Percentiles rank a stretch among this genome's conserved stretches.
Conservation (phyloP, 495 filamentous ascomycete species). For the Friedmanniomyces simplex region DNA sequence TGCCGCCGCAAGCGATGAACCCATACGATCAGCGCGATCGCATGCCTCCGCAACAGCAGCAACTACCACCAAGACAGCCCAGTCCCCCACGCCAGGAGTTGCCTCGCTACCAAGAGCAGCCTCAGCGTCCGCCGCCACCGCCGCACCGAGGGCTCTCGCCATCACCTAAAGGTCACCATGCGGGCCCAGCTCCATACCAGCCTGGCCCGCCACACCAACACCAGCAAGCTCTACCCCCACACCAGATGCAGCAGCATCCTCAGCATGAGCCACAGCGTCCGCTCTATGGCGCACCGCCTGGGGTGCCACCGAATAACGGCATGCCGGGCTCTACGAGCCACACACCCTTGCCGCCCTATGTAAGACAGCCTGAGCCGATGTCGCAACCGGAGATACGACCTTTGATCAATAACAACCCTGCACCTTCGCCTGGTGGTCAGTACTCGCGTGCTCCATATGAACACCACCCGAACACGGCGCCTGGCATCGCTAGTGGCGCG, state of each 20-base stretch:
- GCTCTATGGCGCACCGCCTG: slow-evolving; percentile 18
- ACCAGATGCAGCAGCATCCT: slow-evolving; percentile 2
- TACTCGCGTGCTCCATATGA: slow-evolving; percentile 73
- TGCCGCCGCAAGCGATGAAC: slow-evolving; percentile 54
- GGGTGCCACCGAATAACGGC: slow-evolving; percentile 46
- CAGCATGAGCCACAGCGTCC: slow-evolving; percentile 15
- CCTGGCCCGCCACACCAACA: slow-evolving; percentile 53
- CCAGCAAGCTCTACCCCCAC: slow-evolving; percentile 32
- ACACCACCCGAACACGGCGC: slow-evolving; percentile 57
- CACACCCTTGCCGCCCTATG: slow-evolving; percentile 43
- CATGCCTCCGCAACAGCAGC: slow-evolving; percentile 45
- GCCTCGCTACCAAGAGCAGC: slow-evolving; percentile 53
- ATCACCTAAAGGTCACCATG: slow-evolving; percentile 50
- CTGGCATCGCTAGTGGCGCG: slow-evolving; percentile 63
- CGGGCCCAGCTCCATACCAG: slow-evolving; percentile 52
- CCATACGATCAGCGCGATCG: slow-evolving; percentile 70
- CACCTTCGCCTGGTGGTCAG: slow-evolving; percentile 69
- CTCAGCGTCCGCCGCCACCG: slow-evolving; percentile 46
- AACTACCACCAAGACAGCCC: slow-evolving; percentile 44
- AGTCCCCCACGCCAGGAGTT: slow-evolving; percentile 49
- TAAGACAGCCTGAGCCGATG: slow-evolving; percentile 32
- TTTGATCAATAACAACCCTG: slow-evolving; percentile 72
- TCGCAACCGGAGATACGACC: slow-evolving; percentile 64
- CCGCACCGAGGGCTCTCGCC: slow-evolving; percentile 43
- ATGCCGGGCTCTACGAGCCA: slow-evolving; percentile 28